Conservation (phyloP, 805 yeast species). For the Groenewaldozyma tartarivorans region DNA sequence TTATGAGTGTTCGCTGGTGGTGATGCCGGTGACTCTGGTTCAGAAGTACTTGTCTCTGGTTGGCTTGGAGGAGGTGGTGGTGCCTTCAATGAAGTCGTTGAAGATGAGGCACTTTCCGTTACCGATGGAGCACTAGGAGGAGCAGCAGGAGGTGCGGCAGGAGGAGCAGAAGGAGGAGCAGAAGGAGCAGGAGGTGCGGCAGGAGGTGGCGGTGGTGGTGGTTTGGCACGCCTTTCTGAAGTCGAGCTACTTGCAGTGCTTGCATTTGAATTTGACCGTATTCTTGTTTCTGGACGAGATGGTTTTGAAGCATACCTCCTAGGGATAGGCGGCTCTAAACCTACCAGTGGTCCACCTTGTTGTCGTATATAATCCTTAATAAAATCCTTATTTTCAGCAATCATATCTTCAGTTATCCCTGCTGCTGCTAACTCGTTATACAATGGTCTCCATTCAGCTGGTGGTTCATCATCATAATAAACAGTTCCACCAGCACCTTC, state of each 20-base stretch:
- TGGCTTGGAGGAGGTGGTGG: too few relatives aligned
- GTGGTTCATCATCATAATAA: constrained; percentile 72
- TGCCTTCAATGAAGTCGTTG: neutral
- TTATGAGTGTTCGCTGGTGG: constrained; percentile 12
- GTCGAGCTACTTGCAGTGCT: constrained; percentile 5
- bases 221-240: constrained; percentile 5
- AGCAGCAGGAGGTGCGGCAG: constrained; percentile 18
- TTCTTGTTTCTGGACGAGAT: constrained; percentile 1
- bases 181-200: constrained; percentile 21
- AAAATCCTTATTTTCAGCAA: constrained; percentile 75
- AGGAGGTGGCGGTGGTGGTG: constrained; percentile 34
- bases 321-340: constrained; percentile 78
- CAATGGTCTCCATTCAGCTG: constrained; percentile 73
- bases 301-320: constrained; percentile 33
- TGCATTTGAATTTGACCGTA: constrained; percentile 14
- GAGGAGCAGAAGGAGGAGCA: constrained; percentile 16
- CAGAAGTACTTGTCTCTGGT: constrained; percentile 10
- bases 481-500: constrained; percentile 24
- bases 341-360: constrained; percentile 73
- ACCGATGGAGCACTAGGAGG: too few relatives aligned
- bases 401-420: constrained; percentile 82
- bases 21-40: constrained; percentile 9
- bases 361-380: constrained; percentile 67
- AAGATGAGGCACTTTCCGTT: neutral
- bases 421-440: constrained; percentile 63